phyloP scores from a whole-genome alignment of 306 rosid genomes.

The Fragaria iinumae region DNA sequence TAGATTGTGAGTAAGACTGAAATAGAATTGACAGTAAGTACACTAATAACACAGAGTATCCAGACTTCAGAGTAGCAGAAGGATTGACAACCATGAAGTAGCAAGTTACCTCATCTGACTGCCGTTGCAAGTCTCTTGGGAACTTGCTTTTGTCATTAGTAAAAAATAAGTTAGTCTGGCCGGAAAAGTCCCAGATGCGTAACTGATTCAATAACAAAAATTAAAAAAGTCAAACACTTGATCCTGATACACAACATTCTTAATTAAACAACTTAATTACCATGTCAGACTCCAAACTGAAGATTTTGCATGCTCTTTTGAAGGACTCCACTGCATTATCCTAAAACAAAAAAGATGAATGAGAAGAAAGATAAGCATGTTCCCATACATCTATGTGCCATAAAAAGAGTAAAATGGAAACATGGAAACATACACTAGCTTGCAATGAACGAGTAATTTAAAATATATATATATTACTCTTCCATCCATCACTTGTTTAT shows the following conservation, averaged over 20 bases:
- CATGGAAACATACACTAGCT: neutral
- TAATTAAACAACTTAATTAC: conserved; percentile 43
- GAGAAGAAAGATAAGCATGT: conserved; percentile 19
- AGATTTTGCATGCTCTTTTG: conserved; percentile 90
- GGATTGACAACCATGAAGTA: neutral
- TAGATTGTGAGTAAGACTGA: neutral
- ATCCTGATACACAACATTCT: conserved; percentile 23
- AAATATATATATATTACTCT: neutral
- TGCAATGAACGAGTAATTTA: neutral
- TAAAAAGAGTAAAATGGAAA: neutral
- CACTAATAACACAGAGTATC: neutral
- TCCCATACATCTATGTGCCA: neutral
- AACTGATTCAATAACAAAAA: conserved; percentile 52
- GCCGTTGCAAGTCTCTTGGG: conserved; percentile 56
- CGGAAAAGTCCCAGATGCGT: conserved; percentile 92
- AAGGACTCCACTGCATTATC: conserved; percentile 76
- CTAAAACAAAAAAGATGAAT: conserved; percentile 35
- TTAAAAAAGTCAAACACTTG: conserved; percentile 30
- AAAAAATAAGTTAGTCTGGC: conserved; percentile 58
- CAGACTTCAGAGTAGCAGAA: neutral
- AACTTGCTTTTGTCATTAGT: conserved; percentile 43
- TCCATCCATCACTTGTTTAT: neutral
- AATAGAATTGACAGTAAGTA: neutral
- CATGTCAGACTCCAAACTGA: conserved; percentile 82
- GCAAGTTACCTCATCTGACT: conserved; percentile 66